These are phyloP conservation scores for Cladosporium colombiae DNA, from an alignment of 2,329 filamentous ascomycete genomes.

Conservation along the genomic window DNA sequence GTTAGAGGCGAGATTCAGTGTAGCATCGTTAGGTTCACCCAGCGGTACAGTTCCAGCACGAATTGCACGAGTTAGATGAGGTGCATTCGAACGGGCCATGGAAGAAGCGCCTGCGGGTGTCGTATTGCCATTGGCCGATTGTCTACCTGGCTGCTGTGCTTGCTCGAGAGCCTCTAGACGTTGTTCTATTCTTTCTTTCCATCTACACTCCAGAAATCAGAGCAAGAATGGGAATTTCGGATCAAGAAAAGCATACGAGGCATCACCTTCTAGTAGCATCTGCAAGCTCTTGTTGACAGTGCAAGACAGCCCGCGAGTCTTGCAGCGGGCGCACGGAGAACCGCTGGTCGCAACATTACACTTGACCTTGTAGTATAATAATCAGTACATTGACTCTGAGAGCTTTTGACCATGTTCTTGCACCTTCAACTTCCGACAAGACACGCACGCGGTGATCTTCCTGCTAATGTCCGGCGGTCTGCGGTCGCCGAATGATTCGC, in stretches of 20 bases:
- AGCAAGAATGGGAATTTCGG: not conserved
- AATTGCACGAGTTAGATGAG: not conserved
- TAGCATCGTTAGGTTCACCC: not conserved
- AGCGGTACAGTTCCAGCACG: not conserved
- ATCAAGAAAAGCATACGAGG: conserved; percentile 22
- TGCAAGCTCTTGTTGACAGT: conserved; percentile 46
- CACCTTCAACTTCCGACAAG: conserved; percentile 43
- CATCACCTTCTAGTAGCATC: conserved; percentile 46
- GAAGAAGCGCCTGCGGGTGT: not conserved
- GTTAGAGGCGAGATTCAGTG: not conserved
- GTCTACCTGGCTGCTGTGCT: not conserved
- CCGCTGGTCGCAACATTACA: conserved; percentile 44
- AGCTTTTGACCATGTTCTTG: not conserved
- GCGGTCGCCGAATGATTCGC: conserved; percentile 10
- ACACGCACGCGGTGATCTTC: conserved; percentile 42
- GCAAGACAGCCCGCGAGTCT: conserved; percentile 43
- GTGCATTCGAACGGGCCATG: not conserved
- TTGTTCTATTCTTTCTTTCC: conserved; percentile 5
- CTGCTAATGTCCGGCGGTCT: conserved; percentile 32
- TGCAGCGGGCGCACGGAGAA: conserved; percentile 44
- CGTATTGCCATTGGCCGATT: not conserved
- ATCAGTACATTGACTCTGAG: not conserved
- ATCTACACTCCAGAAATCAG: not conserved
- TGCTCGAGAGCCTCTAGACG: conserved; percentile 6
- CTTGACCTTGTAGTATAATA: conserved; percentile 36